phyloP scores from a whole-genome alignment of 345 rosid genomes.

The Heritiera fomes region DNA sequence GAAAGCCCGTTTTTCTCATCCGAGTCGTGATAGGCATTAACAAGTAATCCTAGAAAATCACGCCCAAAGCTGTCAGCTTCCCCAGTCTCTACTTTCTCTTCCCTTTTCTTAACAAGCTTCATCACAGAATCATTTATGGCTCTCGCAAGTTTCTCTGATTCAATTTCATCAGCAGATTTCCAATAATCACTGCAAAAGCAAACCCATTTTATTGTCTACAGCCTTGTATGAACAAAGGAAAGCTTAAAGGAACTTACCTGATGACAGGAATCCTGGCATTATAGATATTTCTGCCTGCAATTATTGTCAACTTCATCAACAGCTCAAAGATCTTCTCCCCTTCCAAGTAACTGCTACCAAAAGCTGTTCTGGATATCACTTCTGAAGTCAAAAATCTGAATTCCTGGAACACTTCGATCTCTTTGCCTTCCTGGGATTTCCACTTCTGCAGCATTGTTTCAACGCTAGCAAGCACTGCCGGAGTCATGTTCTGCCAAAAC shows the following conservation, averaged over 20 bases:
- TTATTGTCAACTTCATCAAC: conserved; percentile 26
- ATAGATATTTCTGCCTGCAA: conserved; percentile 18
- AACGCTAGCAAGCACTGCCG: conserved; percentile 37
- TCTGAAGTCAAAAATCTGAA: conserved; percentile 43
- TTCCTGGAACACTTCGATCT: conserved; percentile 41
- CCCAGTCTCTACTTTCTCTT: conserved; percentile 5
- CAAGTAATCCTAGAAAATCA: conserved; percentile 34
- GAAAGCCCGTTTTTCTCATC: conserved; percentile 30
- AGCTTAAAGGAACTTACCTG: conserved; percentile 23
- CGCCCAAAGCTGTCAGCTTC: conserved; percentile 14
- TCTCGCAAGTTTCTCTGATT: conserved; percentile 19
- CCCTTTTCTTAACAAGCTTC: conserved; percentile 30
- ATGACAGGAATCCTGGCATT: conserved; percentile 31
- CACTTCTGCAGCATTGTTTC: conserved; percentile 49
- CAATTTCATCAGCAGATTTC: conserved; percentile 23
- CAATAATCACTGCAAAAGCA: conserved; percentile 22
- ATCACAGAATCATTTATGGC: conserved; percentile 13
- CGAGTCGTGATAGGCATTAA: conserved; percentile 25
- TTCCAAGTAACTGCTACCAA: conserved; percentile 48
- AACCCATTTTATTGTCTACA: not conserved
- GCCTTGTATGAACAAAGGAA: too few species aligned
- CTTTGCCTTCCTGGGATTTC: conserved; percentile 31
- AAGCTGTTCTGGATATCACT: conserved; percentile 50
- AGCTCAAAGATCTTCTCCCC: conserved; percentile 39
- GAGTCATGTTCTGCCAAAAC: conserved; percentile 32